phyloP scores from a whole-genome alignment of 1,284 basidiomycete genomes.

The Butyriboletus pseudospeciosus region DNA sequence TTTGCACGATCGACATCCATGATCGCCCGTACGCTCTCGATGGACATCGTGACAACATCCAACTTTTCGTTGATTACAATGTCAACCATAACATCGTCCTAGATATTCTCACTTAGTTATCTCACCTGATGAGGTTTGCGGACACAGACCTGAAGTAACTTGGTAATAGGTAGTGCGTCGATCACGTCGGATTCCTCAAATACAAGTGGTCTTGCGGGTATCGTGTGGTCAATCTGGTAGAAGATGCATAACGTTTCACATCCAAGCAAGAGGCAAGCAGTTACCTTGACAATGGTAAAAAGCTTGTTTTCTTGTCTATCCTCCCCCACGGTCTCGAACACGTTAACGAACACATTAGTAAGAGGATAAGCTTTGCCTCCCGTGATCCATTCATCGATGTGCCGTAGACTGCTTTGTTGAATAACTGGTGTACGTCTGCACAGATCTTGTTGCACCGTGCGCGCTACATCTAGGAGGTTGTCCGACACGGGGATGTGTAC shows the following conservation, averaged over 20 bases:
- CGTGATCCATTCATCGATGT: slow-evolving; percentile 37
- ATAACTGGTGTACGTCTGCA: slow-evolving; percentile 37
- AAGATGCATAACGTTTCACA: neutral
- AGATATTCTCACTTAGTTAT: slow-evolving; percentile 6
- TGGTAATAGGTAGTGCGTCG: slow-evolving; percentile 21
- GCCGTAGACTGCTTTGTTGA: slow-evolving; percentile 40
- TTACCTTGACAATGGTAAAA: slow-evolving; percentile 9
- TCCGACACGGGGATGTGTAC: slow-evolving; percentile 31
- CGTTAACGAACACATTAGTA: slow-evolving; percentile 46
- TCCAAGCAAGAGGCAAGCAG: neutral
- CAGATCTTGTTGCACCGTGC: slow-evolving; percentile 37
- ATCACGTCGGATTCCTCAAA: slow-evolving; percentile 13
- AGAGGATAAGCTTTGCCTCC: slow-evolving; percentile 31
- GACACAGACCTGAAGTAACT: slow-evolving; percentile 25
- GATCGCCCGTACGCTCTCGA: slow-evolving; percentile 35
- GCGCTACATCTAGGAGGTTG: slow-evolving; percentile 29
- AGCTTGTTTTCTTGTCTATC: slow-evolving; percentile 8
- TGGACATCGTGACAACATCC: slow-evolving; percentile 39
- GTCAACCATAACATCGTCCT: slow-evolving; percentile 46
- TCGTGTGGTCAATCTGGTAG: slow-evolving; percentile 33
- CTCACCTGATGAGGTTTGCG: neutral
- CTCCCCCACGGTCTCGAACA: slow-evolving; percentile 35
- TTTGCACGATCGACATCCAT: slow-evolving; percentile 32
- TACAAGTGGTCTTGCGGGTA: slow-evolving; percentile 21
- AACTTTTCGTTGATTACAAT: slow-evolving; percentile 32